A percentile compares a stretch with the other conserved stretches of the same genome.
These are phyloP conservation scores for Talaromyces islandicus DNA, from an alignment of 2,329 filamentous ascomycete species.

Conservation along the genomic window DNA sequence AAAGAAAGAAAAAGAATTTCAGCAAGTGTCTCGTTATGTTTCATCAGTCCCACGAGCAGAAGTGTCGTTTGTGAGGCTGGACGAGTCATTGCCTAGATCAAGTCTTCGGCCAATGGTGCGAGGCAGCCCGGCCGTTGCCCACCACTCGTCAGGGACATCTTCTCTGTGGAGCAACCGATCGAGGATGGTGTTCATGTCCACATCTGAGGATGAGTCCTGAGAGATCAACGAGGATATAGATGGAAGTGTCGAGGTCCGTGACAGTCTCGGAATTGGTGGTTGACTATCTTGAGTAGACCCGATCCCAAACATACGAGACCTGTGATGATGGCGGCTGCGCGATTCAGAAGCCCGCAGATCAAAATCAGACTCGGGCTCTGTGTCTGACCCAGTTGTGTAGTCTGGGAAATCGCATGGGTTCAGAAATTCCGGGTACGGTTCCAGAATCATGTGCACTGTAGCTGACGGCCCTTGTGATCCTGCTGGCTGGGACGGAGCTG, in stretches of 20 bases:
- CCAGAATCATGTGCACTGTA: constrained; percentile 23
- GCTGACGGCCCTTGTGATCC: constrained; percentile 4
- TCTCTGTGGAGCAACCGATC: constrained; percentile 63
- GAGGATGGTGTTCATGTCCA: constrained; percentile 65
- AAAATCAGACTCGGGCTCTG: constrained; percentile 20
- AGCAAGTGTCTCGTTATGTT: neutral
- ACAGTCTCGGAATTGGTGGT: constrained; percentile 17
- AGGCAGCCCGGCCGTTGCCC: constrained; percentile 64
- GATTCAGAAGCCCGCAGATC: constrained; percentile 3
- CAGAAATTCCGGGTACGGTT: constrained; percentile 29
- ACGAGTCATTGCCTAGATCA: constrained; percentile 18
- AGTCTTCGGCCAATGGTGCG: constrained; percentile 42
- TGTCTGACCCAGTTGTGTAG: constrained; percentile 28
- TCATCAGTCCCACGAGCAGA: constrained; percentile 2
- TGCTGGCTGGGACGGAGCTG: constrained; percentile 36
- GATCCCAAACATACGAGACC: constrained; percentile 14
- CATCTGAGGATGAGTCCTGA: constrained; percentile 21
- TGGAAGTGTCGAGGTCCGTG: constrained; percentile 16
- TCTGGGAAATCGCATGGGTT: constrained; percentile 34
- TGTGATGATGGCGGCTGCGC: constrained; percentile 7
- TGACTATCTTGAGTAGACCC: constrained; percentile 28
- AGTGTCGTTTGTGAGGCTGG: constrained; percentile 4
- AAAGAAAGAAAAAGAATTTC: neutral
- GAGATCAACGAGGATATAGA: constrained; percentile 26
- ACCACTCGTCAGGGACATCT: constrained; percentile 78